These are phyloP conservation scores for Babesia divergens DNA, from an alignment of 169 alveolate genomes.

Conservation along the genomic window DNA sequence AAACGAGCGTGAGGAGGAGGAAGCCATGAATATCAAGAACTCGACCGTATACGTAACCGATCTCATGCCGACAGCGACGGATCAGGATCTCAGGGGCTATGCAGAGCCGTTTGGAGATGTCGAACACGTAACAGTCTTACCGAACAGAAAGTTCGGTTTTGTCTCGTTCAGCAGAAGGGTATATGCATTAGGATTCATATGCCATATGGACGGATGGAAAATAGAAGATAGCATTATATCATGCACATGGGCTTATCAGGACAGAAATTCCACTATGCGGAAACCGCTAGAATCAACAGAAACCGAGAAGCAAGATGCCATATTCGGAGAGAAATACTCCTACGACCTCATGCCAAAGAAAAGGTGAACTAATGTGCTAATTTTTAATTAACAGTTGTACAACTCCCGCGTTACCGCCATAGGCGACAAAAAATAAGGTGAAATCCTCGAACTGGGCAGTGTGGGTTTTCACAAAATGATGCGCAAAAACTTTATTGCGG, in stretches of 20 bases:
- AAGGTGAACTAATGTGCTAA: neutral
- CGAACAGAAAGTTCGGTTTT: constrained; percentile 59
- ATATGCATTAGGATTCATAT: constrained; percentile 59
- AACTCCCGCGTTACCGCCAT: constrained; percentile 60
- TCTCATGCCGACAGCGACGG: constrained; percentile 34
- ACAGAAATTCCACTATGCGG: constrained; percentile 19
- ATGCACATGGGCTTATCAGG: constrained; percentile 65
- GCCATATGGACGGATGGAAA: constrained; percentile 66
- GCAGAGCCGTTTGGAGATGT: constrained; percentile 65
- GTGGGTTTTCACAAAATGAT: constrained; percentile 11
- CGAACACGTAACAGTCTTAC: constrained; percentile 34
- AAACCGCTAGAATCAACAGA: constrained; percentile 32
- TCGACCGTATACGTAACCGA: constrained; percentile 59
- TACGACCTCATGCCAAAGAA: constrained; percentile 58
- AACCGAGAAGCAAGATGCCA: constrained; percentile 54
- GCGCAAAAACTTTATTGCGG: constrained; percentile 38
- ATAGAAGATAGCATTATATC: constrained; percentile 42
- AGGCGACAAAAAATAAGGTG: constrained; percentile 17
- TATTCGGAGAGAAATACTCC: constrained; percentile 47
- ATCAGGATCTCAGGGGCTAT: constrained; percentile 27
- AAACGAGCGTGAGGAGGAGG: constrained; percentile 34
- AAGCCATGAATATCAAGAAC: constrained; percentile 37
- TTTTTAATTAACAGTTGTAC: constrained; percentile 25
- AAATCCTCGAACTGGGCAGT: neutral
- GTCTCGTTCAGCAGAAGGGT: constrained; percentile 52